These are phyloP conservation scores for Rauvolfia tetraphylla DNA, from an alignment of 257 asterid genomes.

Conservation along the genomic window DNA sequence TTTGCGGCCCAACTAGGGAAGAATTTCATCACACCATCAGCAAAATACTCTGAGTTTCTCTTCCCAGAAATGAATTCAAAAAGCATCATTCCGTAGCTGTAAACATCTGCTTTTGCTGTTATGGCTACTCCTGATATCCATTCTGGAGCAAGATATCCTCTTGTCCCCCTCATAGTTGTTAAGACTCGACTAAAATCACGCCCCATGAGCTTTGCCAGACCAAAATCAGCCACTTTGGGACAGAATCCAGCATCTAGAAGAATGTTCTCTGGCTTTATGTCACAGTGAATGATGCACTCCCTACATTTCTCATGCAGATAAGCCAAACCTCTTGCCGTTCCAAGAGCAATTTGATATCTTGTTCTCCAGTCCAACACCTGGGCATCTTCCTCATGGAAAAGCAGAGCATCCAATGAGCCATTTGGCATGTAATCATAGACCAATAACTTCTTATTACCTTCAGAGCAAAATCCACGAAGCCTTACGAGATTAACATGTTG, in stretches of 20 bases:
- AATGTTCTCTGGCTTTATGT: conserved; percentile 50
- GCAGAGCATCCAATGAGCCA: conserved; percentile 40
- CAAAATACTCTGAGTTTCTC: conserved; percentile 29
- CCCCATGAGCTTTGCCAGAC: conserved; percentile 53
- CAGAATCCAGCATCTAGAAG: conserved; percentile 34
- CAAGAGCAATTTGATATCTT: conserved; percentile 41
- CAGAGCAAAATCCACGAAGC: conserved; percentile 48
- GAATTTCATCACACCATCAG: conserved; percentile 30
- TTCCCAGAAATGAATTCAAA: conserved; percentile 46
- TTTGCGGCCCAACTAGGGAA: conserved; percentile 38
- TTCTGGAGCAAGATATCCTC: conserved; percentile 52
- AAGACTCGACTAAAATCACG: conserved; percentile 39
- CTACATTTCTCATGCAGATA: conserved; percentile 57
- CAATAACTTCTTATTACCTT: conserved; percentile 34
- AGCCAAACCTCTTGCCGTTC: conserved; percentile 49
- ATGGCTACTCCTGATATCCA: conserved; percentile 44
- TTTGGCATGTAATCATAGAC: conserved; percentile 46
- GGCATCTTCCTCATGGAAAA: conserved; percentile 34
- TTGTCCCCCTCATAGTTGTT: conserved; percentile 44
- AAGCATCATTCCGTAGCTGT: conserved; percentile 49
- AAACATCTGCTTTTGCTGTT: conserved; percentile 44
- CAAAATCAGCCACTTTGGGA: conserved; percentile 56
- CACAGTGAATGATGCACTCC: conserved; percentile 47
- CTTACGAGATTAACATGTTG: conserved; percentile 49
- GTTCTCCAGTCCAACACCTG: conserved; percentile 36